Evolutionary conservation across 2,329 filamentous ascomycete species (phyloP).

Genomic region (Sclerotinia glacialis): DNA sequence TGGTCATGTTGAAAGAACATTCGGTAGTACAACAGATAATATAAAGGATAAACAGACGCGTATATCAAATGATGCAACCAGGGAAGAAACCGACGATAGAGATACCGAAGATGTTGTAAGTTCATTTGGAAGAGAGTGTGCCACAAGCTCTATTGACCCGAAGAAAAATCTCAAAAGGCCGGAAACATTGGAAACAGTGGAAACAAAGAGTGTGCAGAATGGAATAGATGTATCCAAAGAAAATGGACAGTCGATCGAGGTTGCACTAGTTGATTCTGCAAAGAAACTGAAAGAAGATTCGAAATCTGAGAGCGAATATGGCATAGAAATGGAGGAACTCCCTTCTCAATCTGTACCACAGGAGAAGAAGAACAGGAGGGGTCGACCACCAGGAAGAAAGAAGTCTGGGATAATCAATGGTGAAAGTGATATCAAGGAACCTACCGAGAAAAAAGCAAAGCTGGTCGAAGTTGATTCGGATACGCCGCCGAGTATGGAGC

Average conservation of each 20-base stretch:
- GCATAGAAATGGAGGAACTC: not conserved
- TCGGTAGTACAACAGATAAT: not conserved
- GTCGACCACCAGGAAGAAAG: constrained; percentile 1
- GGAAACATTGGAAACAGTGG: not conserved
- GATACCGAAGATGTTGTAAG: not conserved
- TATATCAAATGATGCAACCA: not conserved
- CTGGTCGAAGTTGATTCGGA: not conserved
- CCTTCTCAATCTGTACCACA: not conserved
- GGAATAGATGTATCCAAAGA: not conserved
- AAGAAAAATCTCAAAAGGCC: not conserved
- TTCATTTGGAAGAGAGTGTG: constrained; percentile 21
- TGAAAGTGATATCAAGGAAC: not conserved
- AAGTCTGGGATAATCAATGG: not conserved
- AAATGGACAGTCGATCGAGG: not conserved
- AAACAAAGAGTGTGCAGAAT: not conserved
- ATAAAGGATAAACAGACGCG: not conserved
- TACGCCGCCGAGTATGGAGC: not conserved
- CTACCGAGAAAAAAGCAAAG: not conserved
- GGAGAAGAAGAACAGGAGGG: not conserved
- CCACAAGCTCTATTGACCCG: constrained; percentile 13
- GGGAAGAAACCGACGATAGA: not conserved
- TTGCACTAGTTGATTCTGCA: not conserved
- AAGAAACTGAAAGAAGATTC: not conserved
- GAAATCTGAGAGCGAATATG: not conserved
- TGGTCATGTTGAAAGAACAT: not conserved